These are phyloP conservation scores for Iris macrosiphon DNA, from an alignment of 106 monocot genomes.

Conservation along the genomic window DNA sequence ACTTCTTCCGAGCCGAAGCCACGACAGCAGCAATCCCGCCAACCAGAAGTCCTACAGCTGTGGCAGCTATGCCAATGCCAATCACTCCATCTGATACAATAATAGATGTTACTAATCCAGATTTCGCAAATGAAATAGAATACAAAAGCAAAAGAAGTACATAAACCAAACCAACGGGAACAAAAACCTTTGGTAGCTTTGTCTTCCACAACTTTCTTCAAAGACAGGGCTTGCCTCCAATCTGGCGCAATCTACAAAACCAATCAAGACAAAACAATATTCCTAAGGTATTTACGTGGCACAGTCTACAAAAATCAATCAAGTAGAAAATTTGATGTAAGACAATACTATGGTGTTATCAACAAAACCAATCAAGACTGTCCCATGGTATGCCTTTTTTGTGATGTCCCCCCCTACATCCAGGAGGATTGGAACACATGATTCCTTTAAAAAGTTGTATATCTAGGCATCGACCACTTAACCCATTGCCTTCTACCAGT, in stretches of 20 bases:
- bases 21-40: conserved; percentile 66
- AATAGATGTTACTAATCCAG: background rate
- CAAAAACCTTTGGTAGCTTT: conserved; percentile 54
- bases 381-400: too few species aligned
- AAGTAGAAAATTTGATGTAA: too few species aligned
- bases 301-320: too few species aligned
- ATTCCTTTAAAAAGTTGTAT: too few species aligned
- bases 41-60: conserved; percentile 54
- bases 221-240: conserved; percentile 72
- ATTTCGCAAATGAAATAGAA: background rate
- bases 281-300: too few species aligned
- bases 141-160: background rate
- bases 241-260: conserved; percentile 63
- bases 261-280: too few species aligned
- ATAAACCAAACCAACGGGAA: background rate
- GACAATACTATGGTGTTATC: too few species aligned
- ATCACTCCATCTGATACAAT: conserved; percentile 58
- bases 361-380: too few species aligned
- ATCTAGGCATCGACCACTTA: too few species aligned
- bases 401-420: too few species aligned
- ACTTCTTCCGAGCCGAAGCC: conserved; percentile 49
- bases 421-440: too few species aligned
- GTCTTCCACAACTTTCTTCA: conserved; percentile 72
- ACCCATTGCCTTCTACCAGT: too few species aligned
- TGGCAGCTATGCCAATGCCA: conserved; percentile 73